A percentile compares a stretch with the other conserved stretches of the same genome.
These are phyloP conservation scores for Phytophthora foliorum DNA, from an alignment of 352 stramenopile species.

Conservation along the genomic window DNA sequence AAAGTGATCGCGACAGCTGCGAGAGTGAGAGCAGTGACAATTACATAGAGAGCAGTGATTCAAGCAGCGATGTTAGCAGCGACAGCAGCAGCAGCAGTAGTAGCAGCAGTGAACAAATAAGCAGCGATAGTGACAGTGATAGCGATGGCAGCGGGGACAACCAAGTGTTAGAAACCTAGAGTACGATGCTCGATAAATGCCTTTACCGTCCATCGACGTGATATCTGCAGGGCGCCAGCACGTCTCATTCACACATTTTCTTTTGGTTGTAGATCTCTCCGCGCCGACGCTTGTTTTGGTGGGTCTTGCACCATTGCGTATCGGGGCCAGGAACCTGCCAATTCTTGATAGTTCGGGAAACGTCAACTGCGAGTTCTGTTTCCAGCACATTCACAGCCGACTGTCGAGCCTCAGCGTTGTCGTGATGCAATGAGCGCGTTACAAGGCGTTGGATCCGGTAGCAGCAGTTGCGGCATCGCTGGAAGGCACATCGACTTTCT, in stretches of 20 bases:
- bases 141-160: not conserved
- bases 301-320: conserved; percentile 38
- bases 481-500: conserved; percentile 56
- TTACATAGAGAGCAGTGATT: not conserved
- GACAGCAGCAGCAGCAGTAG: conserved; percentile 14
- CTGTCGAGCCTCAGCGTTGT: conserved; percentile 31
- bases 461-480: conserved; percentile 70
- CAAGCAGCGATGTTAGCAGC: not conserved
- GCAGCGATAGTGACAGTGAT: not conserved
- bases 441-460: conserved; percentile 70
- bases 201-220: not conserved
- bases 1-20: not conserved
- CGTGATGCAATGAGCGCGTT: conserved; percentile 32
- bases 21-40: not conserved
- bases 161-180: not conserved
- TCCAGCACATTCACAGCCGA: conserved; percentile 29
- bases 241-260: not conserved
- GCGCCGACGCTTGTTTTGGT: conserved; percentile 53
- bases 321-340: not conserved
- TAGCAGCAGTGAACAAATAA: conserved; percentile 9
- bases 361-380: conserved; percentile 28
- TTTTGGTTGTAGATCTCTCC: conserved; percentile 27
- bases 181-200: not conserved
- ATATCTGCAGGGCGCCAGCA: not conserved
- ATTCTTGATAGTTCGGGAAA: conserved; percentile 6